Evolutionary conservation across 257 asterid genomes (phyloP).

Genomic region (Rubia yunnanensis): DNA sequence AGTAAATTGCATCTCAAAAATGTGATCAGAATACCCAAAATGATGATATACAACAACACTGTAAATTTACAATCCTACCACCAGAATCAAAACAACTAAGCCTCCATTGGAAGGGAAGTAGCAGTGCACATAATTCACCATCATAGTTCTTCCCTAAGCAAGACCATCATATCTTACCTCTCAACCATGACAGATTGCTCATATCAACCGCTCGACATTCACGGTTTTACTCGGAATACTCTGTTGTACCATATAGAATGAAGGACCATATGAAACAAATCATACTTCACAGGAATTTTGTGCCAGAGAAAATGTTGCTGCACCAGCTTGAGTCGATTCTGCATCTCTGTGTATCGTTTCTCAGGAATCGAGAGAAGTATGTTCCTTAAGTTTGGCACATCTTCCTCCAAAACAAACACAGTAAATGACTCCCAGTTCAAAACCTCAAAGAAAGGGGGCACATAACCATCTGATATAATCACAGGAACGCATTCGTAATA

Average conservation of each 20-base stretch:
- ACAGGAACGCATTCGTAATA: conserved; percentile 52
- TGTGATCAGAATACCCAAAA: no score
- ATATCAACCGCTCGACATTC: neutral
- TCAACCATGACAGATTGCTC: neutral
- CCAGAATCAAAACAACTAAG: neutral
- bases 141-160: neutral
- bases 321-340: conserved; percentile 28
- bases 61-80: neutral
- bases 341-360: conserved; percentile 40
- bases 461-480: conserved; percentile 56
- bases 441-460: conserved; percentile 50
- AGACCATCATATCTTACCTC: neutral
- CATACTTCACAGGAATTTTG: conserved; percentile 44
- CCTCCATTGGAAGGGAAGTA: neutral
- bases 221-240: conserved; percentile 28
- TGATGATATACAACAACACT: neutral
- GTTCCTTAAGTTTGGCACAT: conserved; percentile 43
- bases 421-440: conserved; percentile 52
- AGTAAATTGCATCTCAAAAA: no score
- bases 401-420: conserved; percentile 41
- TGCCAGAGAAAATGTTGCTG: conserved; percentile 50
- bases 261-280: conserved; percentile 64
- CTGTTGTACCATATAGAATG: conserved; percentile 64
- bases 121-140: no score
- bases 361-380: conserved; percentile 46